Conservation (phyloP, 306 rosid genomes). For the Castanospermum australe region DNA sequence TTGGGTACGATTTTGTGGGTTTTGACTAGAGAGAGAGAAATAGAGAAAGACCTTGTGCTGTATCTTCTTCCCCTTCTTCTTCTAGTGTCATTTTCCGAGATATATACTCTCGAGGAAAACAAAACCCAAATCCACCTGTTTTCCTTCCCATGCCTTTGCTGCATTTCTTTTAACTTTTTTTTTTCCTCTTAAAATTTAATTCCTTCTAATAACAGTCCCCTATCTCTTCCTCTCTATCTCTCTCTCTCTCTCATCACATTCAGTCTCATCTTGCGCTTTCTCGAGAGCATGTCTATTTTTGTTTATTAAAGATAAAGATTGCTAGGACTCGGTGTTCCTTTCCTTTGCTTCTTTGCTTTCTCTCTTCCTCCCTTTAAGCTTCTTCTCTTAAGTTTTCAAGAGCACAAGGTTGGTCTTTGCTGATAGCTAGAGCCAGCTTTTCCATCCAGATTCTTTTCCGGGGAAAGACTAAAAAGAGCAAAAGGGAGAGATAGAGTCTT, state of each 20-base stretch:
- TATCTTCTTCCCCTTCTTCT: slow-evolving; percentile 25
- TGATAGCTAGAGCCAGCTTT: neutral
- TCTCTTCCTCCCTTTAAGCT: neutral
- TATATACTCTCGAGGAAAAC: slow-evolving; percentile 60
- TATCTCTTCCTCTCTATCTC: slow-evolving; percentile 3
- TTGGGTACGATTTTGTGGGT: slow-evolving; percentile 40
- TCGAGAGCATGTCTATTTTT: slow-evolving; percentile 43
- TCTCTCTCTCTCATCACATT: slow-evolving; percentile 14
- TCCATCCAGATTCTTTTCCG: neutral
- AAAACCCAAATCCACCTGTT: slow-evolving; percentile 35
- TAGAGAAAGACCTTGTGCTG: slow-evolving; percentile 19
- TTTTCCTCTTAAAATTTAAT: neutral
- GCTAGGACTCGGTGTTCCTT: neutral
- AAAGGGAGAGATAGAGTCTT: neutral
- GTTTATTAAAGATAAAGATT: slow-evolving; percentile 29
- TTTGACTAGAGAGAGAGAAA: slow-evolving; percentile 42
- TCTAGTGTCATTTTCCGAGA: slow-evolving; percentile 78
- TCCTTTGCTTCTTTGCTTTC: neutral
- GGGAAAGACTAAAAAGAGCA: neutral
- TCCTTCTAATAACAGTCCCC: slow-evolving; percentile 21
- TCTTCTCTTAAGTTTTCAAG: neutral
- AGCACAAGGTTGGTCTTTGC: neutral
- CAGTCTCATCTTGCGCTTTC: slow-evolving; percentile 13
- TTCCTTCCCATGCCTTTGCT: slow-evolving; percentile 24
- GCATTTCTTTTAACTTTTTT: neutral